Base-by-base conservation (phyloP, 2,329 filamentous ascomycete species). In the Fusarium tjaetaba region DNA sequence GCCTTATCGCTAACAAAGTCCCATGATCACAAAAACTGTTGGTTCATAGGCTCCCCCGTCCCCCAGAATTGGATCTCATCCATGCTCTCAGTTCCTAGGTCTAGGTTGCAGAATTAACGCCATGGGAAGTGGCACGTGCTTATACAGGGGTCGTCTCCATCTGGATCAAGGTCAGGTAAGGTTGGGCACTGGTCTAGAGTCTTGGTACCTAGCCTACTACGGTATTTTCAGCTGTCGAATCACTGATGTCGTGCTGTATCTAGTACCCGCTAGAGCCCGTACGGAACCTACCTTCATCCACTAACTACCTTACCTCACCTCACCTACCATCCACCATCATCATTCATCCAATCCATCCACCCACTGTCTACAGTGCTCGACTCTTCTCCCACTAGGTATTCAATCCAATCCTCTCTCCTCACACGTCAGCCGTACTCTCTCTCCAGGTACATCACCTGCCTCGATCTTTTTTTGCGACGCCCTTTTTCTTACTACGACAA, bases 101-200 rank as follows among this genome's bases (percentile, higher is more conserved):
- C 61, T 49, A 59, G 60, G 48, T 24, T 43, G 30, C 36, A 55
- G 26, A 58, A 58, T 59, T 66, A 66, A 70, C 53, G 61, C 66
- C 61, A 72, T 51, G 39, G 24, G 30, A 45, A 49, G 48, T 76
- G 76, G 76, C 76, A 76, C 76, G 76, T 78, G 76, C 76, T 49
- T 70, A 68, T 69, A 70, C 76, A 78, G 72, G 76, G 76, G 76
- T 68, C 67, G 58, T 66, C 70, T 45, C 36, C 42, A 45, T 30
- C 61, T 63, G 62, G 62, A 60, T 67, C 62, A 41, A 67, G 49
- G n/a, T 15, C 49, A 52, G 49, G 30, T 36, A 52, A 36, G 53
- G 53, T 68, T 52, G 46, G 65, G 65, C 65, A 68, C 53, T 68
- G 45, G 45, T 15, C 45, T 48, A 15, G 63, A 43, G 60, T 39